Conservation (phyloP, 257 asterid species). For the Solanum pimpinellifolium region DNA sequence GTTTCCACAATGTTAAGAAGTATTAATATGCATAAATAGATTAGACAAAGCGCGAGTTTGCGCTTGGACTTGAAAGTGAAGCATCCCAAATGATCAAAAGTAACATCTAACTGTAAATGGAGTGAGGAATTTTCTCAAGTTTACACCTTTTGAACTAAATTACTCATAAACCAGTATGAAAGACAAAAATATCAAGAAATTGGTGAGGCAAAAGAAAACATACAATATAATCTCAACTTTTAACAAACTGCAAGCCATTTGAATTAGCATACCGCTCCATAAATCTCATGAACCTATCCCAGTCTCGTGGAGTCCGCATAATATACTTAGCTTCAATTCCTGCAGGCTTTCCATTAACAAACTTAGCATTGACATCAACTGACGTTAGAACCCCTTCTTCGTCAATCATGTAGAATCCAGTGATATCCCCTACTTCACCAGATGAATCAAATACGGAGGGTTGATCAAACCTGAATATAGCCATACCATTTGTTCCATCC, state of each 20-base stretch:
- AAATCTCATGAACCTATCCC: constrained; percentile 99
- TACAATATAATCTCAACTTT: constrained; percentile 32
- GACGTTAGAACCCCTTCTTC: constrained; percentile 88
- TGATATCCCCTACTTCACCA: constrained; percentile 75
- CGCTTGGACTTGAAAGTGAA: not conserved
- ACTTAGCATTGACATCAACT: constrained; percentile 81
- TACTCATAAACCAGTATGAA: constrained; percentile 8
- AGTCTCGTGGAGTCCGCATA: constrained; percentile 70
- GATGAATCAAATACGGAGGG: constrained; percentile 94
- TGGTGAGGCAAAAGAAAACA: constrained; percentile 4
- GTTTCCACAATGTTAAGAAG: not conserved
- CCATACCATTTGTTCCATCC: constrained; percentile 90
- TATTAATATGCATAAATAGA: not conserved
- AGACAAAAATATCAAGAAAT: constrained; percentile 5
- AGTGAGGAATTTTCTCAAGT: constrained; percentile 1
- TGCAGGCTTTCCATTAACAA: constrained; percentile 89
- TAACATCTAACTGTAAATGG: not conserved
- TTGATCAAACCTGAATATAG: constrained; percentile 62
- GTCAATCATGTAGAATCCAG: constrained; percentile 91
- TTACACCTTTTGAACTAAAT: constrained; percentile 11
- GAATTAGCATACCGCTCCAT: constrained; percentile 82
- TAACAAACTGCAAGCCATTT: constrained; percentile 63
- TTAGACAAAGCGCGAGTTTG: not conserved
- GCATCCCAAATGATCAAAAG: not conserved
- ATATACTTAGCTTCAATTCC: constrained; percentile 83